Percentiles rank a stretch among this genome's conserved stretches.
Conservation (phyloP, 2,329 filamentous ascomycete genomes). For the Colletotrichum australisinense region DNA sequence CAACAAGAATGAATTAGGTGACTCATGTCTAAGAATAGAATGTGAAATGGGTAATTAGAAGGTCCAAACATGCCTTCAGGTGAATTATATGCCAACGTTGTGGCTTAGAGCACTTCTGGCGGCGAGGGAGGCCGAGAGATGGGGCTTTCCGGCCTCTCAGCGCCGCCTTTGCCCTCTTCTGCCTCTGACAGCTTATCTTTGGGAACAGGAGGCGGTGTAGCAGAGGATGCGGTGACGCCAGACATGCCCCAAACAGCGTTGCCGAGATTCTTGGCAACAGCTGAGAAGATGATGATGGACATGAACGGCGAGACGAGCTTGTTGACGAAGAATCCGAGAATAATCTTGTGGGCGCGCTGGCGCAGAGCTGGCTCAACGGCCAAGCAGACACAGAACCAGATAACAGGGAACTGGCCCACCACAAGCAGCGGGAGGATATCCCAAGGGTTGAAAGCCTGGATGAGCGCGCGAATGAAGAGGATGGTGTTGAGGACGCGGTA, state of each 20-base stretch:
- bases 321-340: slow-evolving; percentile 8
- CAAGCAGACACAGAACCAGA: slow-evolving; percentile 5
- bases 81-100: neutral
- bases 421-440: slow-evolving; percentile 1
- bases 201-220: neutral
- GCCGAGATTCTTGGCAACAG: slow-evolving; percentile 9
- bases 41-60: neutral
- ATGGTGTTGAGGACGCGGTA: slow-evolving; percentile 47
- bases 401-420: slow-evolving; percentile 7
- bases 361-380: neutral
- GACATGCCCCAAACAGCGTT: slow-evolving; percentile 14
- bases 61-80: too few relatives aligned
- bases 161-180: neutral
- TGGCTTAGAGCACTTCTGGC: slow-evolving; percentile 3
- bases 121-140: neutral
- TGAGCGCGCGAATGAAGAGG: slow-evolving; percentile 40
- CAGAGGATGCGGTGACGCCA: slow-evolving; percentile 1
- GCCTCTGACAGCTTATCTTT: neutral
- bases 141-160: neutral
- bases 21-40: neutral
- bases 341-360: neutral
- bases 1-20: neutral
- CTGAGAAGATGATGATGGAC: slow-evolving; percentile 9
- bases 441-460: neutral
- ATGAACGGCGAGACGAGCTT: slow-evolving; percentile 10